Evolutionary conservation across 2,329 filamentous ascomycete genomes (phyloP).

Genomic region (Ustilaginoidea virens): DNA sequence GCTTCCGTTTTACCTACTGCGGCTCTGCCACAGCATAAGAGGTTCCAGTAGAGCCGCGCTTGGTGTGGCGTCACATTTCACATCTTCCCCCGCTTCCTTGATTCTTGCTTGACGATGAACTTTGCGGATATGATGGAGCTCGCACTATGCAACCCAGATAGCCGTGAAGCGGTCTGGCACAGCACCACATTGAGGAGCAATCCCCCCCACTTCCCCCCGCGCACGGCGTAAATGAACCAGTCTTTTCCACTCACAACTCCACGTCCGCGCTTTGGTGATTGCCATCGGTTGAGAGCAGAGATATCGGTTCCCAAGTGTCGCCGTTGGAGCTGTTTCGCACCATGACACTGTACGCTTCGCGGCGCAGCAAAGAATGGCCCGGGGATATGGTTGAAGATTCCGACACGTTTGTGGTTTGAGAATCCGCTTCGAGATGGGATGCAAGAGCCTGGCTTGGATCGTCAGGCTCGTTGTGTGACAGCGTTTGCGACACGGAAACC

Average conservation of each 20-base stretch:
- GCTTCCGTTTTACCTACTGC: too few species aligned
- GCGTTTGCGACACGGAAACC: background rate
- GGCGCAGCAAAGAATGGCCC: constrained; percentile 11
- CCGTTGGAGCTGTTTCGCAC: constrained; percentile 11
- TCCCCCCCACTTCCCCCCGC: constrained; percentile 17
- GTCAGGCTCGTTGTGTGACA: background rate
- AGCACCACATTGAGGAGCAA: background rate
- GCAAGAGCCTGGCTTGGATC: too few species aligned
- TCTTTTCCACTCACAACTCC: constrained; percentile 18
- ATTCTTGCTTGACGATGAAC: too few species aligned
- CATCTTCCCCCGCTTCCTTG: too few species aligned
- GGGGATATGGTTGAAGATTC: constrained; percentile 1
- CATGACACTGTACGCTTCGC: constrained; percentile 20
- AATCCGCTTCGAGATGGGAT: background rate
- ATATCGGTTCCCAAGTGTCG: constrained; percentile 15
- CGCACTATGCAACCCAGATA: too few species aligned
- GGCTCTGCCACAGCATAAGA: too few species aligned
- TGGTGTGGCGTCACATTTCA: too few species aligned
- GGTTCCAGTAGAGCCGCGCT: too few species aligned
- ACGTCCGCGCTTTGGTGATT: constrained; percentile 16
- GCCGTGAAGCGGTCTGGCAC: too few species aligned
- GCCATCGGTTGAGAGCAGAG: constrained; percentile 19
- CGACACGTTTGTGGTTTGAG: constrained; percentile 1
- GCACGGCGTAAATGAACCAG: too few species aligned
- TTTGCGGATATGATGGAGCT: too few species aligned